A percentile compares a stretch with the other conserved stretches of the same genome.
Conservation (phyloP, 2,329 filamentous ascomycete species). For the Trichoderma guizhouense region DNA sequence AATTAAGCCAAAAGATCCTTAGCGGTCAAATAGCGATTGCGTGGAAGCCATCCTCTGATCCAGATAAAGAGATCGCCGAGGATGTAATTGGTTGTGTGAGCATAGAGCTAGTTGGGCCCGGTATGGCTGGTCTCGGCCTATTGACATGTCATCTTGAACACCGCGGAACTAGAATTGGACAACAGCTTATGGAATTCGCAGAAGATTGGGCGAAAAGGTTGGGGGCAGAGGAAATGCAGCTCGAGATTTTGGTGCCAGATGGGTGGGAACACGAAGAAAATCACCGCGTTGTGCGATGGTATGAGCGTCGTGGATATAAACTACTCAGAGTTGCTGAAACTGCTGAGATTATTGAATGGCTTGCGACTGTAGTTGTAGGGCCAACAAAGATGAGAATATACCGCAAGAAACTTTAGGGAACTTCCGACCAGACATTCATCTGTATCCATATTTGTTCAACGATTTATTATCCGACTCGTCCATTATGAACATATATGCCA, state of each 20-base stretch:
- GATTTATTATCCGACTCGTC: background rate
- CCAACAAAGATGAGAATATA: background rate
- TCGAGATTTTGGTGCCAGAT: background rate
- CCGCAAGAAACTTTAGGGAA: background rate
- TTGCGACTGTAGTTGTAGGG: background rate
- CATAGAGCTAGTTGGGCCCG: background rate
- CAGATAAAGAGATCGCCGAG: background rate
- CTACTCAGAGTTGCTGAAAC: background rate
- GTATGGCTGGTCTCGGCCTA: background rate
- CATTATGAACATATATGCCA: background rate
- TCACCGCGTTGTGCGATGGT: background rate
- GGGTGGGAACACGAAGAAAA: background rate
- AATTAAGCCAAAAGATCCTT: background rate
- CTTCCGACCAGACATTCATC: background rate
- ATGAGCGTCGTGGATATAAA: background rate
- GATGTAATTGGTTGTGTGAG: background rate
- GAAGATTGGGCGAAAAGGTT: background rate
- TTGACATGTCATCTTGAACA: background rate
- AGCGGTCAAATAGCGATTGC: background rate
- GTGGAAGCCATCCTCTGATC: background rate
- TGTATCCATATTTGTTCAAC: background rate
- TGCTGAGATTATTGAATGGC: background rate
- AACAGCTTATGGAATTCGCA: background rate
- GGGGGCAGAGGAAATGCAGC: background rate
- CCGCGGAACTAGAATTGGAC: background rate